These are phyloP conservation scores for Nidula microcarpa DNA, from an alignment of 768 basidiomycete genomes.

Conservation along the genomic window DNA sequence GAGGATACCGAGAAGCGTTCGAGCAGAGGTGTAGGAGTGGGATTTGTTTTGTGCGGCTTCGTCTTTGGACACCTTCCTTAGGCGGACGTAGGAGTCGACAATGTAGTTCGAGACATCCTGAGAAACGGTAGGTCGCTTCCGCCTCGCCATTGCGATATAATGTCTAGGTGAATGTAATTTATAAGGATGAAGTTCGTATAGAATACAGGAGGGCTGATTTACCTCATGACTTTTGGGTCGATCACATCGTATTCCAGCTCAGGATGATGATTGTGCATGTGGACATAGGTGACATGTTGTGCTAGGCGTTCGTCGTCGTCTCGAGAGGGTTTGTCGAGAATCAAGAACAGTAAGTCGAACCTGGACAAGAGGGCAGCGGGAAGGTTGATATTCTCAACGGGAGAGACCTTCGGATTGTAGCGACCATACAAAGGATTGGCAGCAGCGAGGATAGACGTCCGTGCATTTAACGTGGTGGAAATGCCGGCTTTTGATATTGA, in stretches of 20 bases:
- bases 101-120: conserved; percentile 87
- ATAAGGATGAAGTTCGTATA: not conserved
- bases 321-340: conserved; percentile 91
- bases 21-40: conserved; percentile 93
- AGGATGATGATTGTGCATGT: conserved; percentile 93
- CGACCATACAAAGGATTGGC: conserved; percentile 98
- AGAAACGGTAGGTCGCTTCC: conserved; percentile 87
- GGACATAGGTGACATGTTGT: conserved; percentile 96
- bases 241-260: conserved; percentile 81
- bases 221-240: conserved; percentile 89
- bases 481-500: conserved; percentile 99
- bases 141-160: conserved; percentile 91
- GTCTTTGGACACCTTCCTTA: conserved; percentile 90
- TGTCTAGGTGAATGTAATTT: conserved; percentile 48
- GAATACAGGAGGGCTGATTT: not conserved
- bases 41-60: conserved; percentile 85
- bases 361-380: conserved; percentile 95
- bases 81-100: conserved; percentile 91
- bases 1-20: conserved; percentile 91
- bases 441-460: conserved; percentile 95
- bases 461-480: conserved; percentile 95
- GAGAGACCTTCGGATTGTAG: conserved; percentile 96
- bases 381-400: conserved; percentile 98
- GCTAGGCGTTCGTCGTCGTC: conserved; percentile 97
- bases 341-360: conserved; percentile 95